Evolutionary conservation across 176 grass and related monocot species (phyloP).

Genomic region (Guadua angustifolia): DNA sequence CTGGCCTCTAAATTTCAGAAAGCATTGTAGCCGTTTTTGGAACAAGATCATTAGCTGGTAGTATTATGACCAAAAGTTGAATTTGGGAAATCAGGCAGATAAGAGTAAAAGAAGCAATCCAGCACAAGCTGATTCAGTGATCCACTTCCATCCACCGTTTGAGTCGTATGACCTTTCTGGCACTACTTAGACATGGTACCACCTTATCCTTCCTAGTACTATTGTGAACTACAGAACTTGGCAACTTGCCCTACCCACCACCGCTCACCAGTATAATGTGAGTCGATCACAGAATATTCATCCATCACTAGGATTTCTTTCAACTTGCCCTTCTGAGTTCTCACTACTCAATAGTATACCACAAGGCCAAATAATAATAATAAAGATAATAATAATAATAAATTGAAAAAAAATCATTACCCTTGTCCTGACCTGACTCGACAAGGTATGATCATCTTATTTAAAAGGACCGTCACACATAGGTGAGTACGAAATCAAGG

Average conservation of each 20-base stretch:
- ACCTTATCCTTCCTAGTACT: constrained; percentile 25
- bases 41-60: neutral
- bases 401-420: neutral
- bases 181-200: constrained; percentile 14
- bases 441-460: neutral
- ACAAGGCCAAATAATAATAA: neutral
- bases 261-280: neutral
- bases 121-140: constrained; percentile 46
- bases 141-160: constrained; percentile 30
- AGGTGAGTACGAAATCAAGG: neutral
- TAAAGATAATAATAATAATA: too few relatives aligned
- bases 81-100: constrained; percentile 6
- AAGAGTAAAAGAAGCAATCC: constrained; percentile 26
- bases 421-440: neutral
- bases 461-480: neutral
- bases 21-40: neutral
- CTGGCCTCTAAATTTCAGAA: neutral
- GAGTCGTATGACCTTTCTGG: constrained; percentile 2
- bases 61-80: neutral
- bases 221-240: neutral
- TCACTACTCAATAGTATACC: neutral
- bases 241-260: constrained; percentile 9
- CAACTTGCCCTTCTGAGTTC: neutral
- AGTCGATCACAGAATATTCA: constrained; percentile 41
- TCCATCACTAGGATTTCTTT: neutral